Evolutionary conservation across 2,329 filamentous ascomycete genomes (phyloP), one percentile per base, ranked within the genome.

Genomic region (Myriosclerotinia scirpicola): DNA sequence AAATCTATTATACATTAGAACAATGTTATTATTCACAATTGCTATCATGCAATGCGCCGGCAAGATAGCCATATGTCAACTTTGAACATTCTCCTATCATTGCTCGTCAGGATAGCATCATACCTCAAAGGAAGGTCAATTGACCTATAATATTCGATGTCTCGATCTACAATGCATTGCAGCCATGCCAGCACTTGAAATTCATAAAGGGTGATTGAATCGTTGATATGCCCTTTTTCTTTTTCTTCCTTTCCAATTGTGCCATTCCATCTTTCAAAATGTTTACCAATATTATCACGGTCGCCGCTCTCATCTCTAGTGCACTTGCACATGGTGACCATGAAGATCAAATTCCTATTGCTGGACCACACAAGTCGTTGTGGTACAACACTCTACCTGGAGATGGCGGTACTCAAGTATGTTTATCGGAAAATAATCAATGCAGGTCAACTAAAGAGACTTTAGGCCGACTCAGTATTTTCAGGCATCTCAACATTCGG

Each of bases 241-340:
- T 52, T n/a, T 22, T 38, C 20, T 44, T 56, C 53, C 54, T 63
- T 30, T 48, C 54, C 55, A 50, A 40, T 38, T 64, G 46, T 63
- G n/a, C 34, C n/a, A 7, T 44, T 48, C 15, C 42, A 17, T 22
- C 36, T 48, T 34, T 46, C 66, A 72, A 65, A 63, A 76, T 76
- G 75, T 69, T 75, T 38, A 60, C 70, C 22, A 70, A 72, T 30
- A 60, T 74, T 66, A 55, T 75, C 54, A 64, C 69, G 42, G 65
- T 71, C 54, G 73, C 69, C 55, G 55, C 68, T 38, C 63, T 76
- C 67, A 72, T 69, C 60, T 65, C 70, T 56, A 76, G 91, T 96
- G 76, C 96, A 90, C 80, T 97, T 91, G 85, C 92, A 94, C 85
- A 97, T 89, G 65, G 92, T 90, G 48, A 97, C 84, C 91, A 98